phyloP scores from a whole-genome alignment of 2,329 filamentous ascomycete genomes.

The Talaromyces islandicus region DNA sequence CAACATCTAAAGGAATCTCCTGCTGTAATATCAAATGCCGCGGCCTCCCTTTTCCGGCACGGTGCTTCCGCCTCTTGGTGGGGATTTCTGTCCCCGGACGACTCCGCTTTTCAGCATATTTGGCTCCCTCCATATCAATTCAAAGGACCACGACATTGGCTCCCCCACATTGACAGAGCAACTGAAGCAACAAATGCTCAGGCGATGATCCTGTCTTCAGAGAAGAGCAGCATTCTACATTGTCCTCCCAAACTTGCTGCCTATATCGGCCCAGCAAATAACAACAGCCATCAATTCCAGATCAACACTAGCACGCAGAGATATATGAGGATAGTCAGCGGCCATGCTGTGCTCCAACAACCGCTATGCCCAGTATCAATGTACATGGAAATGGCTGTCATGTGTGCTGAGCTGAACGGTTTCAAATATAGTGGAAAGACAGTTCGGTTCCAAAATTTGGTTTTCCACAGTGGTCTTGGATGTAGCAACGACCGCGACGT shows the following conservation, averaged over 20 bases:
- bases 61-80: not conserved
- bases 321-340: not conserved
- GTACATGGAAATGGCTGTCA: not conserved
- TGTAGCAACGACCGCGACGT: not conserved
- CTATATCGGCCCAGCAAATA: not conserved
- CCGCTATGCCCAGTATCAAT: not conserved
- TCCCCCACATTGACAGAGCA: not conserved
- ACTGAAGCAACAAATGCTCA: not conserved
- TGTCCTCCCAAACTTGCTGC: not conserved
- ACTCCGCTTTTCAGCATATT: conserved; percentile 6
- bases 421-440: not conserved
- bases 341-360: not conserved
- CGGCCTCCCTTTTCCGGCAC: not conserved
- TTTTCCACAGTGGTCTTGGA: not conserved
- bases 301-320: not conserved
- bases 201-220: not conserved
- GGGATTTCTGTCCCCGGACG: conserved; percentile 2
- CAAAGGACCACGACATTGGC: not conserved
- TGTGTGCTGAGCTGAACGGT: not conserved
- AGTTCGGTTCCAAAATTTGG: not conserved
- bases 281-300: not conserved
- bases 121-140: conserved; percentile 16
- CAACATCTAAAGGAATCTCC: not conserved
- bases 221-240: not conserved
- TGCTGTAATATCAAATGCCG: not conserved